phyloP scores from a whole-genome alignment of 164 flowering plant genomes.

The Platanus orientalis region DNA sequence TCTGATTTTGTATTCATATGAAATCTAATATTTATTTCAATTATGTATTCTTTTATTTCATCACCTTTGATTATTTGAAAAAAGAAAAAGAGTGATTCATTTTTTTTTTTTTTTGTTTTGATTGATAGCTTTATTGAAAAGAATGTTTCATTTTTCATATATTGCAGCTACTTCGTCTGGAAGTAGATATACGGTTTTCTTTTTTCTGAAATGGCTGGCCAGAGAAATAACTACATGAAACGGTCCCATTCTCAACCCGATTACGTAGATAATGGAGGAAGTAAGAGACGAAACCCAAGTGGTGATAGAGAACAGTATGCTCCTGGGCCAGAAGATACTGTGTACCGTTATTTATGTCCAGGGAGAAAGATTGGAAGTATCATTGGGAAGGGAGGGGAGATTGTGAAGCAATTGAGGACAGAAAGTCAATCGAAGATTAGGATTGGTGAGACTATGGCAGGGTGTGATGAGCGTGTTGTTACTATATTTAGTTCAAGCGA shows the following conservation, averaged over 20 bases:
- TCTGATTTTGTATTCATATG: no score
- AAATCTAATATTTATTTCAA: no score
- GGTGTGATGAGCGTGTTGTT: constrained; percentile 86
- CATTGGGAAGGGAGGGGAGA: constrained; percentile 96
- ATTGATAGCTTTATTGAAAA: neutral
- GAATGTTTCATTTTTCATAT: neutral
- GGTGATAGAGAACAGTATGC: constrained; percentile 42
- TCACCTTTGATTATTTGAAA: no score
- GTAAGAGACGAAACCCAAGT: constrained; percentile 49
- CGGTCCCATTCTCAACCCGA: constrained; percentile 48
- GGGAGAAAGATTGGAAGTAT: constrained; percentile 87
- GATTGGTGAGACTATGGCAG: constrained; percentile 80
- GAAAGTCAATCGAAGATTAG: constrained; percentile 89
- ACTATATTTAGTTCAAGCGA: constrained; percentile 76
- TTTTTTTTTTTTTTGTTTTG: neutral
- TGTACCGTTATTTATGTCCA: constrained; percentile 84
- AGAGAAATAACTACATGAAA: constrained; percentile 45
- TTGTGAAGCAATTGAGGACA: constrained; percentile 84
- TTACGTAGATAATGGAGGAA: constrained; percentile 37
- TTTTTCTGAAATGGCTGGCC: constrained; percentile 44
- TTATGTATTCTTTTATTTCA: no score
- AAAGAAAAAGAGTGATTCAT: no score
- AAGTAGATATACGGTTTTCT: neutral
- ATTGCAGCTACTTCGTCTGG: neutral
- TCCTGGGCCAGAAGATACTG: constrained; percentile 79